A percentile compares a stretch with the other conserved stretches of the same genome.
Evolutionary conservation across 2,329 filamentous ascomycete species (phyloP).

Genomic region (Aspergillus sojae): DNA sequence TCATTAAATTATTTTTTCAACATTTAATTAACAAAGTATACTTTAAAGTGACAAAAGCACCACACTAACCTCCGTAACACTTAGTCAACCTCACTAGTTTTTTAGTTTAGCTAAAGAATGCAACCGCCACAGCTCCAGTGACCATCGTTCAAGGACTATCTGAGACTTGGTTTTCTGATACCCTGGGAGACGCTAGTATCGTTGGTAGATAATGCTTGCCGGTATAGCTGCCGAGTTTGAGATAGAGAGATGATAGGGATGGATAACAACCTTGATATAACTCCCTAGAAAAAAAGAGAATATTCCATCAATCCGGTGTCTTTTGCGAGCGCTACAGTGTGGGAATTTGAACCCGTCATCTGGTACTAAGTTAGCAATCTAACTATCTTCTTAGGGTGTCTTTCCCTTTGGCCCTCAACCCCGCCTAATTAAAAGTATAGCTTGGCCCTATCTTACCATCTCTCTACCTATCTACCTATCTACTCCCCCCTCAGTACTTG

Average conservation of each 20-base stretch:
- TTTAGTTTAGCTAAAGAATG: conserved; percentile 13
- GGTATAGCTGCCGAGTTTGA: background rate
- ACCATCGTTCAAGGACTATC: conserved; percentile 13
- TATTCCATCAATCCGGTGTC: background rate
- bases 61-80: conserved; percentile 7
- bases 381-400: conserved; percentile 3
- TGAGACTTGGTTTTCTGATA: background rate
- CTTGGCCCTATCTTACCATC: background rate
- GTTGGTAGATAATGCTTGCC: conserved; percentile 4
- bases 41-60: conserved; percentile 19
- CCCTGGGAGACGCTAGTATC: background rate
- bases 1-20: conserved; percentile 1
- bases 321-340: background rate
- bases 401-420: conserved; percentile 3
- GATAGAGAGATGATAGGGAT: background rate
- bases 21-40: conserved; percentile 1
- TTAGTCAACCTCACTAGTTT: conserved; percentile 14
- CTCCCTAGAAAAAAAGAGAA: background rate
- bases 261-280: background rate
- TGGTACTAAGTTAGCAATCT: background rate
- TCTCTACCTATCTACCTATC: background rate
- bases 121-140: conserved; percentile 18
- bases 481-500: background rate
- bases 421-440: background rate
- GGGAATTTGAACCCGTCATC: background rate